Evolutionary conservation across 768 basidiomycete species (phyloP).

Genomic region (Kwoniella sp.): DNA sequence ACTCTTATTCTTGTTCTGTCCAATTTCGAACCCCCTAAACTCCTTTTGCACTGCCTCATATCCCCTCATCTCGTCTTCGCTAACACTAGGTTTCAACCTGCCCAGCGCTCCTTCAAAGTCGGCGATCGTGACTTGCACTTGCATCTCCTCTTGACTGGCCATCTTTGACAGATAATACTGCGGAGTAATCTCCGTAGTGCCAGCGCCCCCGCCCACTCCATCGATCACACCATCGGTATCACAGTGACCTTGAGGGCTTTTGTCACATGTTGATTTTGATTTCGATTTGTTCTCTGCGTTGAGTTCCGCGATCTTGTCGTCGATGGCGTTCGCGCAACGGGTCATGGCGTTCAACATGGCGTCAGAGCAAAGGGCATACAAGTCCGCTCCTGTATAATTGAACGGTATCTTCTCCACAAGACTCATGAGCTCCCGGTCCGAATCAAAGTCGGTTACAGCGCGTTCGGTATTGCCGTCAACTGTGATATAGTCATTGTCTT

Average conservation of each 20-base stretch:
- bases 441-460: conserved; percentile 61
- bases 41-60: conserved; percentile 72
- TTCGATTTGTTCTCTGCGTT: conserved; percentile 9
- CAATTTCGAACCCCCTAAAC: conserved; percentile 58
- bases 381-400: conserved; percentile 95
- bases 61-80: conserved; percentile 78
- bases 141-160: conserved; percentile 68
- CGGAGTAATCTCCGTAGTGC: conserved; percentile 61
- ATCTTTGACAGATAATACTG: conserved; percentile 89
- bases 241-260: too few relatives aligned
- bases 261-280: too few relatives aligned
- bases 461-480: too few relatives aligned
- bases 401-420: conserved; percentile 79
- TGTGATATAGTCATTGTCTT: too few relatives aligned
- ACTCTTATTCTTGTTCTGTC: conserved; percentile 53
- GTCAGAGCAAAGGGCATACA: conserved; percentile 95
- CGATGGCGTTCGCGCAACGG: conserved; percentile 76
- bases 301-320: conserved; percentile 67
- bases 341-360: conserved; percentile 95
- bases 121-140: conserved; percentile 69
- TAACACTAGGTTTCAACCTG: conserved; percentile 62
- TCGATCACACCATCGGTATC: background rate
- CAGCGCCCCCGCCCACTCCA: background rate
- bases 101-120: conserved; percentile 78
- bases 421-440: conserved; percentile 64